phyloP scores from a whole-genome alignment of 345 rosid species.

The Citrus mangshanensis region DNA sequence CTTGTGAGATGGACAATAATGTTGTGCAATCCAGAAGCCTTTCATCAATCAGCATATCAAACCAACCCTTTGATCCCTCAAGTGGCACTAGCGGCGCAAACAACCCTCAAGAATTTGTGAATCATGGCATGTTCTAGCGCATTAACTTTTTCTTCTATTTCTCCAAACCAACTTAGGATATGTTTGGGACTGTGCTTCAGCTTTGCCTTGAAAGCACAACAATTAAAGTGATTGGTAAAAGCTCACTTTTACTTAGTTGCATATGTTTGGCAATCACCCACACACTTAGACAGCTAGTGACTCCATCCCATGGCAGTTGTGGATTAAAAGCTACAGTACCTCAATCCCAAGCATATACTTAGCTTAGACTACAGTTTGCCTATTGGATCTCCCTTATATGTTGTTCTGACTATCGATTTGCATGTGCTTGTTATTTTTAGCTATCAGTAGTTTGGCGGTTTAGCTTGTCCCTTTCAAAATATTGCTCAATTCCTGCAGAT shows the following conservation, averaged over 20 bases:
- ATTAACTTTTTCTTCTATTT: neutral
- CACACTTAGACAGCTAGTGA: neutral
- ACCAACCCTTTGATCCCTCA: slow-evolving; percentile 35
- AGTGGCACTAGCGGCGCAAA: slow-evolving; percentile 41
- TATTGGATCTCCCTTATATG: neutral
- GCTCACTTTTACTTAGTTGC: neutral
- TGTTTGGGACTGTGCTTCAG: neutral
- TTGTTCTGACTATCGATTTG: neutral
- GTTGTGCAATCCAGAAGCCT: slow-evolving; percentile 51
- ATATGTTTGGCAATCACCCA: neutral
- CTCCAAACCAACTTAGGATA: neutral
- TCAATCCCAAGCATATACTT: neutral
- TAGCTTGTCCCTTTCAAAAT: neutral
- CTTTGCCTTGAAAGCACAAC: neutral
- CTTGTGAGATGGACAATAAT: slow-evolving; percentile 60
- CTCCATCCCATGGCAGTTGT: neutral
- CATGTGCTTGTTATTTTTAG: neutral
- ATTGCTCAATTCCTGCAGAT: neutral
- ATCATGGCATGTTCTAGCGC: slow-evolving; percentile 51
- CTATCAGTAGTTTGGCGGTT: neutral
- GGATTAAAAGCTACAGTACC: neutral
- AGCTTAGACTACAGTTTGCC: neutral
- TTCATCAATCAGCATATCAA: slow-evolving; percentile 47
- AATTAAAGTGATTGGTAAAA: neutral
- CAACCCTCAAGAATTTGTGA: slow-evolving; percentile 63